Evolutionary conservation across 768 basidiomycete species (phyloP).

Genomic region (Tylopilus vinaceipallidus): DNA sequence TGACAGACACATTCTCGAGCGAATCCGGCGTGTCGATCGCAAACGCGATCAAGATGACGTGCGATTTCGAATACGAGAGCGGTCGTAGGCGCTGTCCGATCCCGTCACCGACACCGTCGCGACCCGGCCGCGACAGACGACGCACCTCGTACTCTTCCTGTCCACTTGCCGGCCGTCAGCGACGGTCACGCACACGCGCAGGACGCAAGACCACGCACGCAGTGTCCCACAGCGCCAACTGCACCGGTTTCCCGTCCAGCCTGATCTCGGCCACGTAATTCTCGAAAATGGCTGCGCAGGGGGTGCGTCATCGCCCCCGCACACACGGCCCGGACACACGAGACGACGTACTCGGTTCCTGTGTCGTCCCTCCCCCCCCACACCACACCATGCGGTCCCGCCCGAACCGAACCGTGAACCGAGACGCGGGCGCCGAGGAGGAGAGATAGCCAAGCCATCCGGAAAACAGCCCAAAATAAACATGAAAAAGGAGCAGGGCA

Average conservation of each 20-base stretch:
- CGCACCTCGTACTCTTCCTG: conserved; percentile 97
- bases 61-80: conserved; percentile 96
- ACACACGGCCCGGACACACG: background rate
- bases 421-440: background rate
- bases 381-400: background rate
- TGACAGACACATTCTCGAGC: conserved; percentile 90
- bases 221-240: conserved; percentile 97
- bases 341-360: conserved; percentile 48
- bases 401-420: background rate
- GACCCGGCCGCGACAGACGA: background rate
- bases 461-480: too few species aligned
- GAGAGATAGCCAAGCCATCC: too few species aligned
- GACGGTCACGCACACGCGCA: too few species aligned
- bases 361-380: conserved; percentile 1
- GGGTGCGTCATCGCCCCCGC: background rate
- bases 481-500: too few species aligned
- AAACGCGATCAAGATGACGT: conserved; percentile 98
- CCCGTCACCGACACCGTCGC: too few species aligned
- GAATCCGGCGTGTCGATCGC: conserved; percentile 96
- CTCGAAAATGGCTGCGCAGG: conserved; percentile 75
- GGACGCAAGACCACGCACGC: conserved; percentile 61
- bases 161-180: conserved; percentile 52
- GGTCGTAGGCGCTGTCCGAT: conserved; percentile 79
- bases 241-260: conserved; percentile 95
- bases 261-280: conserved; percentile 99